Evolutionary conservation across 2,329 filamentous ascomycete species (phyloP).

Genomic region (Alternaria rosae): DNA sequence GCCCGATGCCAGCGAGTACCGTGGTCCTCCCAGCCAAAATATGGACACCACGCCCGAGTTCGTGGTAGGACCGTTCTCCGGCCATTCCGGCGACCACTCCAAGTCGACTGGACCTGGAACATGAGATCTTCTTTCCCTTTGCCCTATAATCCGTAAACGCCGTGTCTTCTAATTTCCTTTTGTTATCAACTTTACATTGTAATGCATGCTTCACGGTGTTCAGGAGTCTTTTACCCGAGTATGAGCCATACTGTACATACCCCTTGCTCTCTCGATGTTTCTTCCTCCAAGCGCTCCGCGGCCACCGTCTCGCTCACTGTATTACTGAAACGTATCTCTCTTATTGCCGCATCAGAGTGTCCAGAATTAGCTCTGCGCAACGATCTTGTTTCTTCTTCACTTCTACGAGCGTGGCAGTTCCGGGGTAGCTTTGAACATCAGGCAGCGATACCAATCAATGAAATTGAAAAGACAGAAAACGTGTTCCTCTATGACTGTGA

Average conservation of each 20-base stretch:
- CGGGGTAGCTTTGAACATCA: not conserved
- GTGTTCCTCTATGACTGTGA: not conserved
- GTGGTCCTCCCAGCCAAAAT: conserved; percentile 55
- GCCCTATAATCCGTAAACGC: not conserved
- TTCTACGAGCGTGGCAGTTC: conserved; percentile 8
- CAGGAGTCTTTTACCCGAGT: not conserved
- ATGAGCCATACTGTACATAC: conserved; percentile 16
- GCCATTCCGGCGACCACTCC: conserved; percentile 34
- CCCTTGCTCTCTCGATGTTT: conserved; percentile 10
- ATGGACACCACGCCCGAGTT: conserved; percentile 55
- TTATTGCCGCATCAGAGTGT: not conserved
- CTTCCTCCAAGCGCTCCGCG: not conserved
- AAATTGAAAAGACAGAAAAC: not conserved
- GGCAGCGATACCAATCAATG: not conserved
- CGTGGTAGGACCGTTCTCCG: conserved; percentile 51
- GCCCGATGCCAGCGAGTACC: conserved; percentile 50
- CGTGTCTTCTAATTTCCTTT: conserved; percentile 2
- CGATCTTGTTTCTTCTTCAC: not conserved
- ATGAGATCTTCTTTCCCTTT: not conserved
- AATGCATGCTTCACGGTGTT: conserved; percentile 16
- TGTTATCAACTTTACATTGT: conserved; percentile 3
- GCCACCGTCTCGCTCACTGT: conserved; percentile 4
- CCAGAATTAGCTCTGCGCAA: not conserved
- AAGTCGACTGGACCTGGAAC: conserved; percentile 13
- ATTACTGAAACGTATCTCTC: conserved; percentile 13